These are phyloP conservation scores for Fusarium camptoceras DNA, from an alignment of 2,329 filamentous ascomycete genomes.

Conservation along the genomic window DNA sequence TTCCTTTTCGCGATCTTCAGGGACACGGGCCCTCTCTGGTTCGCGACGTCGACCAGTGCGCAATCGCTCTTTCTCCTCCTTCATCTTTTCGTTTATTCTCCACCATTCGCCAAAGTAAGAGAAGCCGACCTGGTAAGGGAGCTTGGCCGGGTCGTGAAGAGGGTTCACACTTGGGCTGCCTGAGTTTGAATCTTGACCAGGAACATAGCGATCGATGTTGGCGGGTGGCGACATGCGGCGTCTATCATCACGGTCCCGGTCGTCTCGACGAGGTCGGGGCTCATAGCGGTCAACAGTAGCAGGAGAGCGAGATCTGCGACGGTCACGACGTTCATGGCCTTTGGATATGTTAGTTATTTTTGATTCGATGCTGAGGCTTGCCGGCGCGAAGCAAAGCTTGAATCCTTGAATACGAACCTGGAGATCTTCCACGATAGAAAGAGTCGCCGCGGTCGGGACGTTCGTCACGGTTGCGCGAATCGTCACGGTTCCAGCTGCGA, in stretches of 20 bases:
- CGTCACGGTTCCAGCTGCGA: constrained; percentile 66
- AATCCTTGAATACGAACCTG: constrained; percentile 66
- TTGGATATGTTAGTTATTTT: constrained; percentile 8
- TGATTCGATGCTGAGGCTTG: not conserved
- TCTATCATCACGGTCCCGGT: constrained; percentile 71
- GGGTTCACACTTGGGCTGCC: constrained; percentile 67
- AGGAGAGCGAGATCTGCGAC: constrained; percentile 77
- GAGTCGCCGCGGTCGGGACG: constrained; percentile 61
- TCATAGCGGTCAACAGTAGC: constrained; percentile 80
- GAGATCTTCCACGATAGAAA: constrained; percentile 75
- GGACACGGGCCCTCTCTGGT: constrained; percentile 70
- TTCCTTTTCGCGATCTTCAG: constrained; percentile 82
- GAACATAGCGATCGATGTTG: constrained; percentile 87
- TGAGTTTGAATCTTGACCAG: constrained; percentile 71
- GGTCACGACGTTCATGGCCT: constrained; percentile 71
- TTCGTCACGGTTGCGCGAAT: constrained; percentile 63
- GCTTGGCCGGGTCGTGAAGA: constrained; percentile 75
- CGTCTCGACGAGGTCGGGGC: constrained; percentile 76
- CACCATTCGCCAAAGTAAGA: constrained; percentile 91
- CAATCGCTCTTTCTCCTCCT: constrained; percentile 80
- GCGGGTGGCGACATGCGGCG: constrained; percentile 73
- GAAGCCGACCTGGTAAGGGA: constrained; percentile 85
- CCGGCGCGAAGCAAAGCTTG: not conserved
- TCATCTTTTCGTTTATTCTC: constrained; percentile 83
- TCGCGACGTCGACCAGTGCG: constrained; percentile 77